Percentiles rank a stretch among this genome's conserved stretches.
Conservation (phyloP, 169 alveolate genomes). For the Cryptosporidium meleagridis region DNA sequence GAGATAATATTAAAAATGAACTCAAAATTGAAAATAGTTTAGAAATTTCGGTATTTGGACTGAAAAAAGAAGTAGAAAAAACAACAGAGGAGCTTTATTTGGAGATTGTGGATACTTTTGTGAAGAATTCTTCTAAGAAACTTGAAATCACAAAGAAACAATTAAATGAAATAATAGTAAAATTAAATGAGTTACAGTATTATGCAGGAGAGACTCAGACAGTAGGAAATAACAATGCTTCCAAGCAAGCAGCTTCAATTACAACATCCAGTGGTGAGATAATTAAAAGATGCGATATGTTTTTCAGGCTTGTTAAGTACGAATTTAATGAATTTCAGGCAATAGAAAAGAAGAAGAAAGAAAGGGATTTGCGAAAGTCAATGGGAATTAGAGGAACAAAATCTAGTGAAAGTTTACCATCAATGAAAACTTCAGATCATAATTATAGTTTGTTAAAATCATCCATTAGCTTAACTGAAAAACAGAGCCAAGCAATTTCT, state of each 20-base stretch:
- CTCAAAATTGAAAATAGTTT: slow-evolving; percentile 7
- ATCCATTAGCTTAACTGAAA: background rate
- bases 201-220: slow-evolving; percentile 70
- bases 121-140: slow-evolving; percentile 37
- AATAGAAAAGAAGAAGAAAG: slow-evolving; percentile 64
- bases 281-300: slow-evolving; percentile 69
- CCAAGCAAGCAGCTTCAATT: background rate
- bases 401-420: slow-evolving; percentile 13
- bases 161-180: slow-evolving; percentile 21
- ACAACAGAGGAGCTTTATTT: slow-evolving; percentile 59
- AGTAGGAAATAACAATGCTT: background rate
- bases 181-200: slow-evolving; percentile 28
- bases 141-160: slow-evolving; percentile 58
- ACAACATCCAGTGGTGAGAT: slow-evolving; percentile 19
- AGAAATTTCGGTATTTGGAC: slow-evolving; percentile 53
- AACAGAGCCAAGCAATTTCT: slow-evolving; percentile 12
- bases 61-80: slow-evolving; percentile 8
- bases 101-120: slow-evolving; percentile 64
- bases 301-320: slow-evolving; percentile 39
- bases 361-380: slow-evolving; percentile 23
- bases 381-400: slow-evolving; percentile 35
- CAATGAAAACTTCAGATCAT: slow-evolving; percentile 4
- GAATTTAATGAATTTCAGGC: slow-evolving; percentile 54
- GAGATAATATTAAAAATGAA: background rate
- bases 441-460: background rate